These are phyloP conservation scores for Polygonum maritimum DNA, from an alignment of 148 eudicot genomes.

Conservation along the genomic window DNA sequence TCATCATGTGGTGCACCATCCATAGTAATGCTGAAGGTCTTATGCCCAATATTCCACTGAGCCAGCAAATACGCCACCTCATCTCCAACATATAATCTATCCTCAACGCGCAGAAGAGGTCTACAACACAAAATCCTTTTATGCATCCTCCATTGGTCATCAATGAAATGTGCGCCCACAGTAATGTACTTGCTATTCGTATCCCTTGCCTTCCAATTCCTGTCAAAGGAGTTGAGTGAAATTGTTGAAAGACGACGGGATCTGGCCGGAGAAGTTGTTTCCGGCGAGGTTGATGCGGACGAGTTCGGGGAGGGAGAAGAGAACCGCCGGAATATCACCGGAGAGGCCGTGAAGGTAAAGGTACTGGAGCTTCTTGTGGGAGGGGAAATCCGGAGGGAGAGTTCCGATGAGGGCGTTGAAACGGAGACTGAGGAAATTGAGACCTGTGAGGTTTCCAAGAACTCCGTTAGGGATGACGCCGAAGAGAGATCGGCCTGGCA, in stretches of 20 bases:
- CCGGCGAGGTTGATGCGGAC: constrained; percentile 44
- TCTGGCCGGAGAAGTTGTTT: constrained; percentile 49
- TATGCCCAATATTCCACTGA: constrained; percentile 72
- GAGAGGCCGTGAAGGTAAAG: constrained; percentile 51
- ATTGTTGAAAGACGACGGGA: constrained; percentile 25
- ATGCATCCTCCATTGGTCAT: constrained; percentile 55
- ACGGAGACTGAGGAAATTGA: constrained; percentile 55
- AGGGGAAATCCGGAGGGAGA: constrained; percentile 38
- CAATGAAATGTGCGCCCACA: constrained; percentile 67
- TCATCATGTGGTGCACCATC: constrained; percentile 55
- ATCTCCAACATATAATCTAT: constrained; percentile 31
- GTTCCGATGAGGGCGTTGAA: constrained; percentile 52
- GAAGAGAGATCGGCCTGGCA: constrained; percentile 67
- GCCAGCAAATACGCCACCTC: constrained; percentile 31
- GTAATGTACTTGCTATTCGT: constrained; percentile 47
- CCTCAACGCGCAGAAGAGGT: constrained; percentile 35
- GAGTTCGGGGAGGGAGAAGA: no score
- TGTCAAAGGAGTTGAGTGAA: constrained; percentile 50
- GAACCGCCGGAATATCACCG: constrained; percentile 24
- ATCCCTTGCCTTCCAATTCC: constrained; percentile 55
- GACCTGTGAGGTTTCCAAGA: constrained; percentile 38
- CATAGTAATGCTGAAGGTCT: constrained; percentile 63
- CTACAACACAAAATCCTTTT: constrained; percentile 60
- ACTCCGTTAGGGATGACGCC: constrained; percentile 47
- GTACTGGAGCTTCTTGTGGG: constrained; percentile 27